Evolutionary conservation across 2,329 filamentous ascomycete species (phyloP).

Genomic region (Fusarium sp.): DNA sequence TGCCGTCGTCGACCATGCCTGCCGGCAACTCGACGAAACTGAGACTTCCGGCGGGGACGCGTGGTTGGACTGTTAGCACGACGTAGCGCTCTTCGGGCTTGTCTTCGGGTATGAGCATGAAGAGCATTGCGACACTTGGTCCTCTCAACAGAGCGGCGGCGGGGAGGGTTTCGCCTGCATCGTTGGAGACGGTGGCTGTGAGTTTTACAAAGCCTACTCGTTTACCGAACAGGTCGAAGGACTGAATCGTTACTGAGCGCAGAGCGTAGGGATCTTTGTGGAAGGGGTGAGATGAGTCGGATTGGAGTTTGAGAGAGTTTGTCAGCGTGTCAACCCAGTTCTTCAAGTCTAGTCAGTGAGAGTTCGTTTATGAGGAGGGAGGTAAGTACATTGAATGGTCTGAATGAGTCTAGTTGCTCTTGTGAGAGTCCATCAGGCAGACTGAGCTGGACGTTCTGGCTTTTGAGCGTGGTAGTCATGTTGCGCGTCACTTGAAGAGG

Average conservation of each 20-base stretch:
- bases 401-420: constrained; percentile 59
- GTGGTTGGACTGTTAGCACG: constrained; percentile 69
- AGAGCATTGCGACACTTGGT: constrained; percentile 69
- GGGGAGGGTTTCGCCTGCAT: constrained; percentile 61
- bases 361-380: fast-evolving
- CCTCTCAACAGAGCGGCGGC: constrained; percentile 68
- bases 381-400: constrained; percentile 59
- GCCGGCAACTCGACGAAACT: constrained; percentile 68
- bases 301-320: constrained; percentile 60
- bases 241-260: constrained; percentile 62
- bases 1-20: constrained; percentile 66
- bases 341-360: constrained; percentile 45
- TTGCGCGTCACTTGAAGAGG: constrained; percentile 5
- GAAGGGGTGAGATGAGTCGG: constrained; percentile 61
- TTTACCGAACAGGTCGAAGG: constrained; percentile 63
- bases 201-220: constrained; percentile 69
- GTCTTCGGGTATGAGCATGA: constrained; percentile 67
- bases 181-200: constrained; percentile 60
- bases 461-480: constrained; percentile 42
- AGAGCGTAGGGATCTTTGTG: constrained; percentile 64
- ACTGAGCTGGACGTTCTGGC: constrained; percentile 54
- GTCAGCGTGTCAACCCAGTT: constrained; percentile 62
- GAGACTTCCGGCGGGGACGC: constrained; percentile 65
- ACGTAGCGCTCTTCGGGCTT: constrained; percentile 63
- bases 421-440: constrained; percentile 58